phyloP scores from a whole-genome alignment of 2,329 filamentous ascomycete species.

The Colletotrichum trifolii region DNA sequence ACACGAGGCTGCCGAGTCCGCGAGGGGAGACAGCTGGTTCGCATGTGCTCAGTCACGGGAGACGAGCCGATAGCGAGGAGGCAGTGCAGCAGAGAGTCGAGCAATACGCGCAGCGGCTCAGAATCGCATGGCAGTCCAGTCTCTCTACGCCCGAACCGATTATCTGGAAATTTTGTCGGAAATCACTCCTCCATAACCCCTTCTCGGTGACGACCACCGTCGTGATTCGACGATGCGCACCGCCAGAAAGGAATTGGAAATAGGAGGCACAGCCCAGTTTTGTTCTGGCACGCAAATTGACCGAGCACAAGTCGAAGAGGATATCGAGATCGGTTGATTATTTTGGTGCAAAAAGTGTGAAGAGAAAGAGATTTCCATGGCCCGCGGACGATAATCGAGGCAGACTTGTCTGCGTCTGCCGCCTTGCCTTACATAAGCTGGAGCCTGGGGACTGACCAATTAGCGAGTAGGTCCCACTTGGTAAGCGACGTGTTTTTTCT shows the following conservation, averaged over 20 bases:
- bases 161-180: slow-evolving; percentile 16
- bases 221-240: slow-evolving; percentile 33
- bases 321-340: slow-evolving; percentile 68
- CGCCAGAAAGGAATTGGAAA: slow-evolving; percentile 37
- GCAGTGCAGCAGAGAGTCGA: too few species aligned
- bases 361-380: slow-evolving; percentile 18
- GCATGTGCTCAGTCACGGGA: too few species aligned
- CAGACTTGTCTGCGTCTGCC: slow-evolving; percentile 15
- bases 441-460: slow-evolving; percentile 15
- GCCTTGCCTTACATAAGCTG: slow-evolving; percentile 2
- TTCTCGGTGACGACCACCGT: slow-evolving; percentile 29
- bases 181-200: slow-evolving; percentile 24
- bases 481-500: background rate
- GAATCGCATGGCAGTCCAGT: slow-evolving; percentile 3
- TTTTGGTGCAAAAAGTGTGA: slow-evolving; percentile 65
- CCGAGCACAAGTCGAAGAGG: slow-evolving; percentile 61
- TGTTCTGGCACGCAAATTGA: slow-evolving; percentile 71
- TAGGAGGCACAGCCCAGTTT: slow-evolving; percentile 46
- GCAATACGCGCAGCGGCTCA: background rate
- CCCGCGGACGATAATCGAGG: slow-evolving; percentile 9
- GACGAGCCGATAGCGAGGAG: too few species aligned
- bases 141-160: too few species aligned
- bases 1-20: too few species aligned
- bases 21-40: too few species aligned
- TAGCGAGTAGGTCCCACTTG: background rate